phyloP scores from a whole-genome alignment of 2,329 filamentous ascomycete genomes.

The Lasiodiplodia citricola region DNA sequence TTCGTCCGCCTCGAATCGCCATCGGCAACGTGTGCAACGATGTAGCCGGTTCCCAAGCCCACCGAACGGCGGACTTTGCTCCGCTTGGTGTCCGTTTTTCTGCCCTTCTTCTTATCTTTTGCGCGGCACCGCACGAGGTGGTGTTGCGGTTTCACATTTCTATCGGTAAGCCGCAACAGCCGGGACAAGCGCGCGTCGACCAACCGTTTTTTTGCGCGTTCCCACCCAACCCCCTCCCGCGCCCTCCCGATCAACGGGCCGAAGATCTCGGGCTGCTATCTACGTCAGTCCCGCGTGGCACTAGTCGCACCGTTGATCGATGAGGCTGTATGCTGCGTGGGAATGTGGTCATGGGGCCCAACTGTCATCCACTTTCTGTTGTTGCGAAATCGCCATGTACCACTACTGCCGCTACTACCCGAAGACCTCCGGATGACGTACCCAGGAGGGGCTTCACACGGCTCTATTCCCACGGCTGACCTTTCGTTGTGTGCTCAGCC shows the following conservation, averaged over 20 bases:
- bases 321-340: neutral
- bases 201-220: too few relatives aligned
- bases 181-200: neutral
- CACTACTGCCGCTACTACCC: too few relatives aligned
- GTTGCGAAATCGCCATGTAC: neutral
- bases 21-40: neutral
- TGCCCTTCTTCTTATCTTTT: neutral
- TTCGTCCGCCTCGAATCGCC: neutral
- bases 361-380: neutral
- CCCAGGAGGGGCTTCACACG: too few relatives aligned
- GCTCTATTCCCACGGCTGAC: too few relatives aligned
- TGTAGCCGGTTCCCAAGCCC: neutral
- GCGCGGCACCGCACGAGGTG: neutral
- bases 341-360: neutral
- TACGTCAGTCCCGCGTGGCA: neutral
- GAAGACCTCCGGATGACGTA: too few relatives aligned
- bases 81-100: neutral
- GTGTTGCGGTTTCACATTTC: neutral
- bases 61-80: neutral
- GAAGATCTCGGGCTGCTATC: neutral
- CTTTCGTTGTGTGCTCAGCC: too few relatives aligned
- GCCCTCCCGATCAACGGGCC: conserved; percentile 11
- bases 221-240: too few relatives aligned
- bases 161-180: neutral
- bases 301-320: neutral